These are phyloP conservation scores for Trichoderma erinaceum DNA, from an alignment of 495 filamentous ascomycete species.

Conservation along the genomic window DNA sequence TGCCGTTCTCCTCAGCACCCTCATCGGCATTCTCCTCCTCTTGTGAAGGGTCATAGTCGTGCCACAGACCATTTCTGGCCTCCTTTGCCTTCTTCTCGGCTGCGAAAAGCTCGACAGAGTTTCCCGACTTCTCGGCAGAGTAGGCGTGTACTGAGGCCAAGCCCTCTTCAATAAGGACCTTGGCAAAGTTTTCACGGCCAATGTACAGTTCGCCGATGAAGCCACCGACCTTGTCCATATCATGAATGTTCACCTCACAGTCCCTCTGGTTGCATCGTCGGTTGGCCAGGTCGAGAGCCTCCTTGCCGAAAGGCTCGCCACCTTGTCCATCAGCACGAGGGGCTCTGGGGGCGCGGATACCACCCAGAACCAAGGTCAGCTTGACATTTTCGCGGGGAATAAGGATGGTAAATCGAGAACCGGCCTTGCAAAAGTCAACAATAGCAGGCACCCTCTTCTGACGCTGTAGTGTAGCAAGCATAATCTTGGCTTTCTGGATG, in stretches of 20 bases:
- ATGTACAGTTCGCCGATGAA: slow-evolving; percentile 95
- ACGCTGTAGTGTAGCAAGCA: slow-evolving; percentile 75
- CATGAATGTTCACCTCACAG: slow-evolving; percentile 92
- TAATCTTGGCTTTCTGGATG: slow-evolving; percentile 90
- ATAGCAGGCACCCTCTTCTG: slow-evolving; percentile 90
- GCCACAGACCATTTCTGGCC: slow-evolving; percentile 80
- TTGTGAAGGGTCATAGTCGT: slow-evolving; percentile 84
- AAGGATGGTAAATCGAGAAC: slow-evolving; percentile 86
- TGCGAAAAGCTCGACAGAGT: slow-evolving; percentile 76
- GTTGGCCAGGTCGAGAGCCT: slow-evolving; percentile 86
- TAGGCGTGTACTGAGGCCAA: slow-evolving; percentile 86
- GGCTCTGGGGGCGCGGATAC: slow-evolving; percentile 86
- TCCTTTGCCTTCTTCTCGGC: slow-evolving; percentile 87
- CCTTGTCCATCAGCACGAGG: slow-evolving; percentile 70
- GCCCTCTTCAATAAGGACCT: slow-evolving; percentile 88
- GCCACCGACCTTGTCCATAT: slow-evolving; percentile 90
- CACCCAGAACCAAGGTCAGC: slow-evolving; percentile 89
- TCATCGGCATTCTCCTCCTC: slow-evolving; percentile 59
- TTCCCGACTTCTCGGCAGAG: slow-evolving; percentile 91
- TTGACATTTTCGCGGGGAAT: slow-evolving; percentile 91
- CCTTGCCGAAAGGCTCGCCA: slow-evolving; percentile 88
- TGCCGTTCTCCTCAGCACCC: slow-evolving; percentile 44
- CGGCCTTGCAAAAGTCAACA: slow-evolving; percentile 96
- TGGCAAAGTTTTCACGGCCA: slow-evolving; percentile 94
- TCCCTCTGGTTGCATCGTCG: slow-evolving; percentile 87